Percentiles rank a stretch among this genome's conserved stretches.
phyloP scores from a whole-genome alignment of 2,329 filamentous ascomycete genomes.

The Ophiostoma novo-ulmi region DNA sequence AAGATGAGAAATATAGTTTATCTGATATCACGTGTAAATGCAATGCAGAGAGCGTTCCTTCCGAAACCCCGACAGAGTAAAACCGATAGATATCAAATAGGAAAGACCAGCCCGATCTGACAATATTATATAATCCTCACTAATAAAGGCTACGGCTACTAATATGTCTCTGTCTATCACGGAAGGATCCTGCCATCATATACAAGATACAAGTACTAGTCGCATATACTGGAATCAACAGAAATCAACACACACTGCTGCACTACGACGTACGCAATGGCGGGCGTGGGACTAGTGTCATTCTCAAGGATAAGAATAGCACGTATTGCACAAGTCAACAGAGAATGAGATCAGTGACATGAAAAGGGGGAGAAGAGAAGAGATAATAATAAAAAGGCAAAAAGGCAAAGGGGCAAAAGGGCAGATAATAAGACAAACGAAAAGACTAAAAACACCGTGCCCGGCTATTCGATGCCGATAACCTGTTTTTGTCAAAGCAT shows the following conservation, averaged over 20 bases:
- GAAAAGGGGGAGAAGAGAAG: not conserved
- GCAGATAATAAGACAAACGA: not conserved
- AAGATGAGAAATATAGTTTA: not conserved
- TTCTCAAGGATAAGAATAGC: not conserved
- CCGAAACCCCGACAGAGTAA: too few species aligned
- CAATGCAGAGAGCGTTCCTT: not conserved
- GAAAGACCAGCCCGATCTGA: not conserved
- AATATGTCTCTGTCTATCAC: not conserved
- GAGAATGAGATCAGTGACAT: not conserved
- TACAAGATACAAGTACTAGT: not conserved
- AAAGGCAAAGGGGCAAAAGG: not conserved
- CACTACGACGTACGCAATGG: conserved; percentile 5
- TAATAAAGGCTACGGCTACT: not conserved
- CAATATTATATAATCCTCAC: not conserved
- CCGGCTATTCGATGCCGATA: conserved; percentile 6
- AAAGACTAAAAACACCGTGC: not conserved
- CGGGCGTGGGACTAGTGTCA: not conserved
- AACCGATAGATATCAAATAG: not conserved
- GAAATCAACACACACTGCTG: not conserved
- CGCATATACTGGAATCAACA: not conserved
- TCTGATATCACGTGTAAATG: not conserved
- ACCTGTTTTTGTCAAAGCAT: not conserved
- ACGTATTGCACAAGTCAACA: not conserved
- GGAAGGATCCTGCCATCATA: not conserved
- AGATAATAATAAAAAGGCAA: not conserved